Conservation (phyloP, 805 yeast genomes). For the Sugiyamaella smithiae region DNA sequence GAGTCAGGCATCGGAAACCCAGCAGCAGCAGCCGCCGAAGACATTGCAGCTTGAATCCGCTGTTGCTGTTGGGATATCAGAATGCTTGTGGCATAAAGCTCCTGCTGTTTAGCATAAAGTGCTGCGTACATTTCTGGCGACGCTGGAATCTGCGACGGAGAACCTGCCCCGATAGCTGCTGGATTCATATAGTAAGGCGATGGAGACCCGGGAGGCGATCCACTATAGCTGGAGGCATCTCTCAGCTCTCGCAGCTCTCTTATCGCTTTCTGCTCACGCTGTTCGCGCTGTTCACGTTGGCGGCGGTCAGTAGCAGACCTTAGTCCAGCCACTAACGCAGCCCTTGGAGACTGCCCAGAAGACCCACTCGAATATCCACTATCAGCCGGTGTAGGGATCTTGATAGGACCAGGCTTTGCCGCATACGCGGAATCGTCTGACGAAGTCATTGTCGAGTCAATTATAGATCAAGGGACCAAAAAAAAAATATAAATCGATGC, state of each 20-base stretch:
- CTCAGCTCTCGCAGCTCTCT: neutral
- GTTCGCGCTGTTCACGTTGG: conserved; percentile 19
- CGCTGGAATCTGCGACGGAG: conserved; percentile 12
- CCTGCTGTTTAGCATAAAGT: conserved; percentile 35
- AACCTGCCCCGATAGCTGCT: conserved; percentile 4
- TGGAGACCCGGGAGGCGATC: conserved; percentile 8
- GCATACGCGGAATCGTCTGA: neutral
- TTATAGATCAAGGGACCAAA: too few relatives aligned
- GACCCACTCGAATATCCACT: conserved; percentile 5
- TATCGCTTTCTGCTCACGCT: conserved; percentile 3
- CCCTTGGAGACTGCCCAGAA: conserved; percentile 25
- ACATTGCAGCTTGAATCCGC: conserved; percentile 32
- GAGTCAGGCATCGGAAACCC: neutral
- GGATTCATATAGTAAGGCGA: conserved; percentile 1
- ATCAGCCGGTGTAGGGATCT: conserved; percentile 17
- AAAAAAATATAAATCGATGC: too few relatives aligned
- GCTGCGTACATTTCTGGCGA: conserved; percentile 30
- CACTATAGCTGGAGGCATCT: conserved; percentile 5
- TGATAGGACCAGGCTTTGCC: conserved; percentile 20
- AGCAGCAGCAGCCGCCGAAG: conserved; percentile 15
- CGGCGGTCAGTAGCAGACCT: conserved; percentile 30
- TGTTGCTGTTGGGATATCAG: conserved; percentile 36
- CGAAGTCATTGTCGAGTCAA: neutral
- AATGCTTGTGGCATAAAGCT: conserved; percentile 32
- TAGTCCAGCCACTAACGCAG: conserved; percentile 29